A percentile compares a stretch with the other conserved stretches of the same genome.
Evolutionary conservation across 2,329 filamentous ascomycete genomes (phyloP).

Genomic region (Fusarium palustre): DNA sequence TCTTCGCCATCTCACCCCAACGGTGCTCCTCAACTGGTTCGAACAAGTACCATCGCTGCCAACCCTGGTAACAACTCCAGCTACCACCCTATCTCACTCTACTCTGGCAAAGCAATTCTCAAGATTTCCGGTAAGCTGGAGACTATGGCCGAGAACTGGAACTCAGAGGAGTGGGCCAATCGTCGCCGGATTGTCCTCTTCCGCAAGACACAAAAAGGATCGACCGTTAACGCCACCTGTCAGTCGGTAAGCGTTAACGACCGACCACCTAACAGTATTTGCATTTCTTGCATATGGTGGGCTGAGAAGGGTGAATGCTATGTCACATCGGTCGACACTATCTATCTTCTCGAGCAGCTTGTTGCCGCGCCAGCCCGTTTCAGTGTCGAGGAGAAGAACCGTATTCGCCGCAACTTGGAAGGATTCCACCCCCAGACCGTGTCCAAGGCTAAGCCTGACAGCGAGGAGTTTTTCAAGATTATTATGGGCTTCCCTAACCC

Average conservation of each 20-base stretch:
- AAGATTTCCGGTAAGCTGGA: slow-evolving; percentile 89
- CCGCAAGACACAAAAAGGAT: slow-evolving; percentile 82
- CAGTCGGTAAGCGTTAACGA: slow-evolving; percentile 82
- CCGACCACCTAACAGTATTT: slow-evolving; percentile 84
- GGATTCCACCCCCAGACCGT: slow-evolving; percentile 93
- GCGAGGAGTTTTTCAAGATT: slow-evolving; percentile 97
- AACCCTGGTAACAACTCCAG: slow-evolving; percentile 55
- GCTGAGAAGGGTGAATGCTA: slow-evolving; percentile 90
- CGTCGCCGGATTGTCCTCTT: slow-evolving; percentile 91
- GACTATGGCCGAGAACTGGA: slow-evolving; percentile 86
- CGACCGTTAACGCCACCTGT: slow-evolving; percentile 84
- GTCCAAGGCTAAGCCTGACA: slow-evolving; percentile 91
- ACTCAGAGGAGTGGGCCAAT: slow-evolving; percentile 79
- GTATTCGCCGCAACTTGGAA: slow-evolving; percentile 94
- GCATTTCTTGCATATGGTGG: slow-evolving; percentile 98
- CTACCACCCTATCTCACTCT: slow-evolving; percentile 84
- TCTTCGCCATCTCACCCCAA: slow-evolving; percentile 53
- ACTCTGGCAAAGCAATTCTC: slow-evolving; percentile 84
- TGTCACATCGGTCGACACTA: slow-evolving; percentile 97
- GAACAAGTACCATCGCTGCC: slow-evolving; percentile 65
- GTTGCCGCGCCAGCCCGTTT: slow-evolving; percentile 82
- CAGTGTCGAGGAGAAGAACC: slow-evolving; percentile 97
- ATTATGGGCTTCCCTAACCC: slow-evolving; percentile 98
- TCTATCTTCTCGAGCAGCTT: slow-evolving; percentile 91
- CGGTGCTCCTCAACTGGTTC: slow-evolving; percentile 62